Percentiles rank a stretch among this genome's conserved stretches.
Evolutionary conservation across 345 rosid species (phyloP).

Genomic region (Durio zibethinus): DNA sequence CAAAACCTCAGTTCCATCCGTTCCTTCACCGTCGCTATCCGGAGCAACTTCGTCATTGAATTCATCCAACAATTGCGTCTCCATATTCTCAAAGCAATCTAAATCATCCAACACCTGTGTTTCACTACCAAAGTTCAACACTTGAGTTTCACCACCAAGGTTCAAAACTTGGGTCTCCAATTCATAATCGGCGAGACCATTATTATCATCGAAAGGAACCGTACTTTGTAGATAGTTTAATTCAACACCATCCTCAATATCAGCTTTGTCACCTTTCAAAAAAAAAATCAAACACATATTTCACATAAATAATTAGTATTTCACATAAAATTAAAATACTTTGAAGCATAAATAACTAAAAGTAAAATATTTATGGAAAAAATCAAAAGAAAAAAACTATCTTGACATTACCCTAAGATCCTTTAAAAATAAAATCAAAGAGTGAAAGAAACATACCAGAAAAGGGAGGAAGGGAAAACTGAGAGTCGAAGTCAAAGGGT

Average conservation of each 20-base stretch:
- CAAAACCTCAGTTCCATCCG: conserved; percentile 45
- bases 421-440: background rate
- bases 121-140: conserved; percentile 20
- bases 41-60: conserved; percentile 16
- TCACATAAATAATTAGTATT: background rate
- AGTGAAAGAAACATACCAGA: conserved; percentile 19
- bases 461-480: conserved; percentile 19
- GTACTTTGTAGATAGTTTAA: conserved; percentile 13
- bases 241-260: conserved; percentile 14
- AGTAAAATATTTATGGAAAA: background rate
- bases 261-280: conserved; percentile 26
- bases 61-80: conserved; percentile 26
- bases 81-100: conserved; percentile 25
- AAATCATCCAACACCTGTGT: conserved; percentile 14
- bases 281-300: background rate
- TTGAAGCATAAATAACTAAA: background rate
- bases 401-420: too few relatives aligned
- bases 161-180: conserved; percentile 38
- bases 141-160: conserved; percentile 28
- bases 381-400: background rate
- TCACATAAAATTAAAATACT: background rate
- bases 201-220: conserved; percentile 25
- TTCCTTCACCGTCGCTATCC: conserved; percentile 50
- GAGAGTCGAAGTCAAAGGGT: conserved; percentile 33
- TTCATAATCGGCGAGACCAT: conserved; percentile 14